phyloP scores from a whole-genome alignment of 2,329 filamentous ascomycete genomes.

The Ophiostoma montium region DNA sequence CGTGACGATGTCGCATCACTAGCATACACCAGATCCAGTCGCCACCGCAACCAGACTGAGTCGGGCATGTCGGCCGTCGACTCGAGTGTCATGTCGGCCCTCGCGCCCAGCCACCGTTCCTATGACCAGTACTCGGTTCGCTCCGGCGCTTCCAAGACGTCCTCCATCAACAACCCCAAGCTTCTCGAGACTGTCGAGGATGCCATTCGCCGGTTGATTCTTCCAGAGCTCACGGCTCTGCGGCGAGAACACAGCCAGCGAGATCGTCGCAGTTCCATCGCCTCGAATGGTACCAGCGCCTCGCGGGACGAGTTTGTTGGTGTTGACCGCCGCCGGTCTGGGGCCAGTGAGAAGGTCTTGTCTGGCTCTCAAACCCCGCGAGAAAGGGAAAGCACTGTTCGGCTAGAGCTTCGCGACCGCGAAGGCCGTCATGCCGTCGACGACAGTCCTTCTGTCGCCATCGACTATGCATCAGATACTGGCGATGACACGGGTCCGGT shows the following conservation, averaged over 20 bases:
- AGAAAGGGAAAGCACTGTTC: slow-evolving; percentile 18
- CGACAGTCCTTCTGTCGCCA: slow-evolving; percentile 24
- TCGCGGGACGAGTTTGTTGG: slow-evolving; percentile 40
- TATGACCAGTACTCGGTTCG: slow-evolving; percentile 39
- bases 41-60: slow-evolving; percentile 32
- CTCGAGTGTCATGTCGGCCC: slow-evolving; percentile 38
- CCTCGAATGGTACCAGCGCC: slow-evolving; percentile 39
- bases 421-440: slow-evolving; percentile 42
- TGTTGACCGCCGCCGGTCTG: slow-evolving; percentile 46
- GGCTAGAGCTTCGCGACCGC: slow-evolving; percentile 32
- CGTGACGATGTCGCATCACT: slow-evolving; percentile 33
- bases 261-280: slow-evolving; percentile 51
- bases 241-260: slow-evolving; percentile 79
- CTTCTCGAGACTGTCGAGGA: slow-evolving; percentile 85
- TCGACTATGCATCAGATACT: slow-evolving; percentile 26
- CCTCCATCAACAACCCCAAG: slow-evolving; percentile 85
- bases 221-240: slow-evolving; percentile 82
- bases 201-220: slow-evolving; percentile 74
- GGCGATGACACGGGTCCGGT: slow-evolving; percentile 16
- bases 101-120: slow-evolving; percentile 36
- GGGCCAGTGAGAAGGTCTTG: slow-evolving; percentile 36
- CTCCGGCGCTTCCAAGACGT: slow-evolving; percentile 35
- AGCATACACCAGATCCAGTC: slow-evolving; percentile 33
- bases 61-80: slow-evolving; percentile 38
- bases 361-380: slow-evolving; percentile 3